These are phyloP conservation scores for Nematodospora valgi DNA, from an alignment of 805 yeast species.

Conservation along the genomic window DNA sequence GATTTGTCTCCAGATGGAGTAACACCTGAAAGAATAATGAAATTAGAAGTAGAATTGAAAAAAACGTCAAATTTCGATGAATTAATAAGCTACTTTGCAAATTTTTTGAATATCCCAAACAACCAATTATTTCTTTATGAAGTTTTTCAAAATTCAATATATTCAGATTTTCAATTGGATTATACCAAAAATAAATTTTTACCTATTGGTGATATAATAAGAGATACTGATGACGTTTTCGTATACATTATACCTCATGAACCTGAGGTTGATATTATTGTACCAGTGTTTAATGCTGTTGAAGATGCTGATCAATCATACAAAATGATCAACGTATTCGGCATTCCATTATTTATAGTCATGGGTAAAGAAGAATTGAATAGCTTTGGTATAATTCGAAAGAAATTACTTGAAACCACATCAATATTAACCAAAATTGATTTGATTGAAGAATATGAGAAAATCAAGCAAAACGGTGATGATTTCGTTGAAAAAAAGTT, in stretches of 20 bases:
- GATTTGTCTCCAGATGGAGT: slow-evolving; percentile 35
- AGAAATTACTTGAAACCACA: slow-evolving; percentile 46
- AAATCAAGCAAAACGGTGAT: slow-evolving; percentile 12
- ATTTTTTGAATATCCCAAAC: slow-evolving; percentile 33
- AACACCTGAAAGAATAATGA: slow-evolving; percentile 18
- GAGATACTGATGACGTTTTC: slow-evolving; percentile 57
- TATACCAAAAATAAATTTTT: slow-evolving; percentile 52
- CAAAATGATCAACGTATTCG: slow-evolving; percentile 51
- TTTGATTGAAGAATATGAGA: slow-evolving; percentile 19
- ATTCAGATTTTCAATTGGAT: slow-evolving; percentile 62
- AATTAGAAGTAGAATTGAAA: slow-evolving; percentile 68
- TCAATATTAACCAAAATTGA: slow-evolving; percentile 23
- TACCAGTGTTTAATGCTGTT: slow-evolving; percentile 56
- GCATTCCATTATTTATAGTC: slow-evolving; percentile 72
- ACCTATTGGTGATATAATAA: slow-evolving; percentile 66
- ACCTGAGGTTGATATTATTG: slow-evolving; percentile 35
- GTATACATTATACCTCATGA: slow-evolving; percentile 58
- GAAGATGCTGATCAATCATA: slow-evolving; percentile 34
- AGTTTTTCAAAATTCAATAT: slow-evolving; percentile 65
- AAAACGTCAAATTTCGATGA: slow-evolving; percentile 63
- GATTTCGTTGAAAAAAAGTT: slow-evolving; percentile 14
- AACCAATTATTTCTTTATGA: slow-evolving; percentile 28
- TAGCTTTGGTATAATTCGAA: slow-evolving; percentile 57
- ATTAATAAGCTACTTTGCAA: slow-evolving; percentile 57
- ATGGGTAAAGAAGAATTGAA: slow-evolving; percentile 48